Evolutionary conservation across 108 stramenopile species (phyloP), one percentile per base, ranked within the genome.

Genomic region (Fragilariopsis cylindrus): DNA sequence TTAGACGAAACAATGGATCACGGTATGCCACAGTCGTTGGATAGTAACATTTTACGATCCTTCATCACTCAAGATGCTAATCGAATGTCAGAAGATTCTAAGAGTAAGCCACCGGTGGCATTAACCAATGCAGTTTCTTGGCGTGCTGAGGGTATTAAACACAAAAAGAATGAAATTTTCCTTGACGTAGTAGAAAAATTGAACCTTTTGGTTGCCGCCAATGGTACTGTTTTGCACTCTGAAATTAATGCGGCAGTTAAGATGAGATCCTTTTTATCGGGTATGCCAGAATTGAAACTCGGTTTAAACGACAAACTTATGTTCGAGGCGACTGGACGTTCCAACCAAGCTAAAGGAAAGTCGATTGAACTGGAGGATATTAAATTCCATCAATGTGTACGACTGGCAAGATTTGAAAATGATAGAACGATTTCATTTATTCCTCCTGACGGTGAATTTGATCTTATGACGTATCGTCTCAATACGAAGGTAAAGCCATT

Each of bases 1-100:
- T 82, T 99, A 50, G 99, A 99, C 75, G 99, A 99, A 82, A 98
- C 98, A 44, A 98, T 98, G 98, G 99, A 99, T 77, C 97, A 98
- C 67, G 99, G 99, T 7, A 85, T 98, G 84, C 99, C 99, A 9
- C 99, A 99, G 83, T 84, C 84, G 45, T 76, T 95, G 4, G 94
- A 95, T 76, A 85, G 83, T 45, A 95, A 87, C 44, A 97, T 98
- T 70, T 80, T 98, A 21, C 84, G 94, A 60, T 83, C 89, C 70
- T 99, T 96, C 82, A 98, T 99, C 67, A 97, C 97, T 30, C 97
- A 97, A 73, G 85, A 96, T 56, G 94, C 96, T 41, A 98, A 98
- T 69, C 91, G 97, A 42, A 92, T 96, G 91, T 85, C 95, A 40
- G 93, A 88, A 53, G 85, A 87, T 72, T 81, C 80, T 62, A 88